Conservation (phyloP, 768 basidiomycete genomes). For the Lactarius tabidus region DNA sequence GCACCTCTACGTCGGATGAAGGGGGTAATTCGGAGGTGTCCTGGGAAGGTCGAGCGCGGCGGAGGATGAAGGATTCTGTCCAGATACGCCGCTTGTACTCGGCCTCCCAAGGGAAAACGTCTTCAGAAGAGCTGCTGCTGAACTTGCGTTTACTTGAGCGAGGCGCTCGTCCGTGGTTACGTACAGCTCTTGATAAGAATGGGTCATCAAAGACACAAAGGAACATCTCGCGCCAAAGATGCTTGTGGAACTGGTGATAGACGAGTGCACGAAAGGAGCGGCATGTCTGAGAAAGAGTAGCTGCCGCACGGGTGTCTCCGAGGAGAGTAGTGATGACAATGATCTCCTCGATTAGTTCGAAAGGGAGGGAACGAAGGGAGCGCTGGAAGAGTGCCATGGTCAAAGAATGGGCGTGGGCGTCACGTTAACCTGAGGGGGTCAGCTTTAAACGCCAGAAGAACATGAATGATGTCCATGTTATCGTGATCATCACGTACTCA, state of each 20-base stretch:
- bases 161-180: constrained; percentile 1
- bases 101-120: constrained; percentile 26
- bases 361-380: constrained; percentile 27
- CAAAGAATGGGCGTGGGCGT: no score
- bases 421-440: neutral
- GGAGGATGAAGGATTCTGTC: constrained; percentile 28
- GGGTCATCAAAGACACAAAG: constrained; percentile 38
- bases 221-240: constrained; percentile 41
- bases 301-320: constrained; percentile 30
- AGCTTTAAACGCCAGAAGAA: neutral
- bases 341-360: constrained; percentile 37
- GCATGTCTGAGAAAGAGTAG: constrained; percentile 37
- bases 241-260: constrained; percentile 32
- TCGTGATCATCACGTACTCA: no score
- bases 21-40: neutral
- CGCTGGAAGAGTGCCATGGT: neutral
- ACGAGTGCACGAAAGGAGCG: constrained; percentile 31
- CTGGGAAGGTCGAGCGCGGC: constrained; percentile 7
- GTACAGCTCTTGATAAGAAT: constrained; percentile 1
- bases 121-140: neutral
- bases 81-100: constrained; percentile 30
- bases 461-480: no score
- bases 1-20: constrained; percentile 21
- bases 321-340: constrained; percentile 29
- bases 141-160: neutral